phyloP scores from a whole-genome alignment of 192 early-diverging fungal species.

The Coemansia aciculifera region DNA sequence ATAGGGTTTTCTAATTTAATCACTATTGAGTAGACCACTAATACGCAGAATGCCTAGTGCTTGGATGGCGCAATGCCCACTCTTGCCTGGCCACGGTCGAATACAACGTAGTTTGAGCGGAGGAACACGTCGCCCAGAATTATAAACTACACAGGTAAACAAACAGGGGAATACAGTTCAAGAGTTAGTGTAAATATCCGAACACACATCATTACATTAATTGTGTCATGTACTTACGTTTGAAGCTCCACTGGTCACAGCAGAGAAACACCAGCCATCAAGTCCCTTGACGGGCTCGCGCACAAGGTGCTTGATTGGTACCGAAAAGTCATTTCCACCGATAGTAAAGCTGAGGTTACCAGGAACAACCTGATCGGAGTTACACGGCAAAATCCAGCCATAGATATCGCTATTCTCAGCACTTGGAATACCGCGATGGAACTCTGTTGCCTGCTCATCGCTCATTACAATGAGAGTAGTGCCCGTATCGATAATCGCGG shows the following conservation, averaged over 20 bases:
- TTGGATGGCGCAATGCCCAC: slow-evolving; percentile 64
- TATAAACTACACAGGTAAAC: slow-evolving; percentile 39
- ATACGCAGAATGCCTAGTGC: slow-evolving; percentile 20
- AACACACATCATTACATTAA: neutral
- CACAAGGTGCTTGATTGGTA: slow-evolving; percentile 46
- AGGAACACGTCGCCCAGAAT: slow-evolving; percentile 72
- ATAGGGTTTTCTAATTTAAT: neutral
- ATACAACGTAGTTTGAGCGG: slow-evolving; percentile 67
- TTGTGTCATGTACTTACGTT: slow-evolving; percentile 37
- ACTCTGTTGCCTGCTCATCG: slow-evolving; percentile 57
- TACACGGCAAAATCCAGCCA: slow-evolving; percentile 57
- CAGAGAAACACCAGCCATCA: slow-evolving; percentile 55
- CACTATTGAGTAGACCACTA: neutral
- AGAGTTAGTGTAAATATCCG: neutral
- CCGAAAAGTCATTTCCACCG: slow-evolving; percentile 41
- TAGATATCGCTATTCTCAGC: slow-evolving; percentile 52
- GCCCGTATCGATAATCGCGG: slow-evolving; percentile 65
- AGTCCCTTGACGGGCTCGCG: slow-evolving; percentile 56
- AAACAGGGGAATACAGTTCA: neutral
- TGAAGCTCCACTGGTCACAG: slow-evolving; percentile 49
- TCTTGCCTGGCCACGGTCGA: slow-evolving; percentile 59
- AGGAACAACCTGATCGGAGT: slow-evolving; percentile 47
- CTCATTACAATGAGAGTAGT: slow-evolving; percentile 65
- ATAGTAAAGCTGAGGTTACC: slow-evolving; percentile 52
- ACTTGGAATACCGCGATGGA: slow-evolving; percentile 54